phyloP scores from a whole-genome alignment of 2,329 filamentous ascomycete species.

The Rhynchosporium graminicola region DNA sequence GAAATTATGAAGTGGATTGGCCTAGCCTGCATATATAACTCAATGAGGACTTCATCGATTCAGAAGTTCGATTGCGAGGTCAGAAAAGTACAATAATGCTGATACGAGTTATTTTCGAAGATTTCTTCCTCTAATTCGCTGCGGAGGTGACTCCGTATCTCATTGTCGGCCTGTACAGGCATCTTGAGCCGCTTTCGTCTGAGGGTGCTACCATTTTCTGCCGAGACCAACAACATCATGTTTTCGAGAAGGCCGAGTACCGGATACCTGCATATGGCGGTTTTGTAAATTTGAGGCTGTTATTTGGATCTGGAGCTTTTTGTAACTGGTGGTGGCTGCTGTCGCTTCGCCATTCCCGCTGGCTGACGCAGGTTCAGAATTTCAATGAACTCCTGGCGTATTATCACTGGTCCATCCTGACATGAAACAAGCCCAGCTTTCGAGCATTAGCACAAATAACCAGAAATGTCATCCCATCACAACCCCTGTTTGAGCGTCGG shows the following conservation, averaged over 20 bases:
- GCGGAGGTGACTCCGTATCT: neutral
- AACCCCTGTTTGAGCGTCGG: slow-evolving; percentile 12
- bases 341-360: slow-evolving; percentile 13
- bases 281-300: neutral
- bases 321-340: neutral
- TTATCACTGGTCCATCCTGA: slow-evolving; percentile 1
- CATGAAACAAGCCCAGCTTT: neutral
- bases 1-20: neutral
- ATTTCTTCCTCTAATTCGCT: neutral
- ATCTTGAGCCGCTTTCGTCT: slow-evolving; percentile 2
- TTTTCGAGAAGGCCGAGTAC: neutral
- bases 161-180: neutral
- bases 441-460: neutral
- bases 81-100: neutral
- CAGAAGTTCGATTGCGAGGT: neutral
- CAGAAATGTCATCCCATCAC: slow-evolving; percentile 4
- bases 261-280: neutral
- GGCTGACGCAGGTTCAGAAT: neutral
- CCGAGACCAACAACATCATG: neutral
- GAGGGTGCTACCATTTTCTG: neutral
- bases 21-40: neutral
- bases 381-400: neutral
- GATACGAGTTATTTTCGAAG: neutral
- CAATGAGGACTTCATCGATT: slow-evolving; percentile 1
- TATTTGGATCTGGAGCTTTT: slow-evolving; percentile 4